Evolutionary conservation across 1,284 basidiomycete genomes (phyloP), one percentile per base, ranked within the genome.

Genomic region (Pulchroboletus neoregius): DNA sequence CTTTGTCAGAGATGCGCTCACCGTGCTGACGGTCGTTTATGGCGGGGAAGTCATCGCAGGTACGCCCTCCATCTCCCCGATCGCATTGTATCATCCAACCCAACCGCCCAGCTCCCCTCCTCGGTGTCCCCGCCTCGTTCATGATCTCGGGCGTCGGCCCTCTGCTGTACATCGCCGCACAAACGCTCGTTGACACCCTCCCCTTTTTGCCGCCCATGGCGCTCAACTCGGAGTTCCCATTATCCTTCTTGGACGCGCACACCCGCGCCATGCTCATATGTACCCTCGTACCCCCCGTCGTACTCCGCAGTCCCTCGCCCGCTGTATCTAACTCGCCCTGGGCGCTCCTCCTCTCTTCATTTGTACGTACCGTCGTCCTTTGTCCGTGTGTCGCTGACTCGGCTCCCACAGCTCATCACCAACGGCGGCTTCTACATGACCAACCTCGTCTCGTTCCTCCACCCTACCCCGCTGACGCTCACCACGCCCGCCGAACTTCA

Each of bases 381-480:
- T 12, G 8, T n/a, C 13, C 9, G 13, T 5, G n/a, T 23, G 2
- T 12, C 16, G 24, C 26, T 23, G 8, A 9, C 32, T 11, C 16
- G 22, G 16, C 18, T 12, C 22, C n/a, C 10, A 16, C 46, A 88
- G 85, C 57, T 84, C 38, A 74, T 75, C 18, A 79, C 87, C 32
- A 89, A 89, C 60, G 79, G 74, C 6, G 86, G 86, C 9, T 86
- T 86, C 70, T 84, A 89, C 71, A 55, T 87, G 54, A 73, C 75
- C 26, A 84, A 82, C 68, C 63, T 83, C 42, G 72, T 83, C 63
- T 85, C 84, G 30, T 77, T 87, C 66, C 71, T 87, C 39, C 72
- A 79, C 44, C 86, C 86, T 0, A 80, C 79, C 12, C 68, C 82
- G 0, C 68, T 86, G 48, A 56, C 76, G 6, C 61, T 88, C 15